Conservation (phyloP, 345 rosid genomes). For the Murraya koenigii region DNA sequence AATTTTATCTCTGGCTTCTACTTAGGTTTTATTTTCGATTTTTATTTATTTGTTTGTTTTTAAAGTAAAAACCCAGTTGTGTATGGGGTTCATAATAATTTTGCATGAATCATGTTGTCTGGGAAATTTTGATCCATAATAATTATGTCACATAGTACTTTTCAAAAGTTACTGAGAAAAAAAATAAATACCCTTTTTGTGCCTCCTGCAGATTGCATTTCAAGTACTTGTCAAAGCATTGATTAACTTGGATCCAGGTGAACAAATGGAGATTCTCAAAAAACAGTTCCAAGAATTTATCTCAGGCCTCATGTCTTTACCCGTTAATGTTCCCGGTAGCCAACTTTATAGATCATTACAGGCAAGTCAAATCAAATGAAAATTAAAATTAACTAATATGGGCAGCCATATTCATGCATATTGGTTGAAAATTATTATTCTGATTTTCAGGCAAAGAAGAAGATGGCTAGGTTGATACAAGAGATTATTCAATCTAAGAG, state of each 20-base stretch:
- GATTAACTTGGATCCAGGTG: conserved; percentile 85
- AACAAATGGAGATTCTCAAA: conserved; percentile 66
- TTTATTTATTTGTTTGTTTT: conserved; percentile 10
- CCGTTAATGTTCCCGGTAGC: conserved; percentile 81
- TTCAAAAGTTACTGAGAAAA: conserved; percentile 21
- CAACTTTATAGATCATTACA: conserved; percentile 86
- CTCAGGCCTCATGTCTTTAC: conserved; percentile 88
- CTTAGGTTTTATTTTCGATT: background rate
- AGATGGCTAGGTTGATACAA: conserved; percentile 68
- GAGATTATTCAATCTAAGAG: conserved; percentile 50
- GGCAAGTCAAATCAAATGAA: conserved; percentile 33
- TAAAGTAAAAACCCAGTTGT: conserved; percentile 29
- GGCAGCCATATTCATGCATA: background rate
- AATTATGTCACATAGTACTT: conserved; percentile 5
- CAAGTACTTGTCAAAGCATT: conserved; percentile 84
- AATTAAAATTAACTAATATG: background rate
- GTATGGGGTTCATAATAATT: conserved; percentile 42
- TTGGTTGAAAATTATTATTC: background rate
- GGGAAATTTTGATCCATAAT: conserved; percentile 25
- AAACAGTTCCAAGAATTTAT: conserved; percentile 79
- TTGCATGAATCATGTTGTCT: conserved; percentile 45
- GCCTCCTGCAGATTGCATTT: conserved; percentile 71
- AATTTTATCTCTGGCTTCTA: conserved; percentile 33
- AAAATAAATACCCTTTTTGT: background rate
- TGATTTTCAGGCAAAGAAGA: conserved; percentile 72